Base-by-base conservation (phyloP, 345 rosid genomes). In the Cardamine chenopodiifolia region DNA sequence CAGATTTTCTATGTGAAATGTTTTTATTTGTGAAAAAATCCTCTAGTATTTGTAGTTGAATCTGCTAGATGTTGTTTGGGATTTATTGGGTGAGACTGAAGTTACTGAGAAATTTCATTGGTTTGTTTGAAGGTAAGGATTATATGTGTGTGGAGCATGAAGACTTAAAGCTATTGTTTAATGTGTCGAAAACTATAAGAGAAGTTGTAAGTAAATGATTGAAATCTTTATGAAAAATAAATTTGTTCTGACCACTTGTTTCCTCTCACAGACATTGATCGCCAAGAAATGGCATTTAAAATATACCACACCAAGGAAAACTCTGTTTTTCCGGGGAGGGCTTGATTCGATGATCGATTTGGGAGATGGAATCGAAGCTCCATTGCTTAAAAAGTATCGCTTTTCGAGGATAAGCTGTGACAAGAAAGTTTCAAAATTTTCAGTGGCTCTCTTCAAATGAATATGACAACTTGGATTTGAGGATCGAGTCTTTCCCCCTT, bases 61-160 rank as follows among this genome's bases (percentile, higher is more conserved):
- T 49, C 6, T 34, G 23, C 8, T n/a, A 31, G 12, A 66, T 19
- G 2, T 45, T 48, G 25, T 49, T 60, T 37, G 3, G 17, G 13
- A 31, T 28, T 34, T 52, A 14, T 29, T 42, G 22, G 3, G 22
- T 28, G 42, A 18, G 54, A 39, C 0, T 42, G 11, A 44, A 58
- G 25, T 71, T 71, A 48, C 12, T 62, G 22, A 52, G 12, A 52
- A 62, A 10, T 35, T 49, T 5, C 8, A 37, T 35, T 65, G 64
- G 29, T 32, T 25, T 67, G 18, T 54, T 8, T 68, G 9, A 87
- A 93, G 96, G 72, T 93, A 66, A 81, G 73, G 79, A 81, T 93
- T 44, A 79, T 93, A 1, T 85, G 93, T 35, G 85, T 7, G 96
- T 93, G 54, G 83, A 86, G 71, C 97, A 90, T 68, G 86, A 78